A percentile compares a stretch with the other conserved stretches of the same genome.
Conservation (phyloP, 345 rosid genomes). For the Euphorbia peplus region DNA sequence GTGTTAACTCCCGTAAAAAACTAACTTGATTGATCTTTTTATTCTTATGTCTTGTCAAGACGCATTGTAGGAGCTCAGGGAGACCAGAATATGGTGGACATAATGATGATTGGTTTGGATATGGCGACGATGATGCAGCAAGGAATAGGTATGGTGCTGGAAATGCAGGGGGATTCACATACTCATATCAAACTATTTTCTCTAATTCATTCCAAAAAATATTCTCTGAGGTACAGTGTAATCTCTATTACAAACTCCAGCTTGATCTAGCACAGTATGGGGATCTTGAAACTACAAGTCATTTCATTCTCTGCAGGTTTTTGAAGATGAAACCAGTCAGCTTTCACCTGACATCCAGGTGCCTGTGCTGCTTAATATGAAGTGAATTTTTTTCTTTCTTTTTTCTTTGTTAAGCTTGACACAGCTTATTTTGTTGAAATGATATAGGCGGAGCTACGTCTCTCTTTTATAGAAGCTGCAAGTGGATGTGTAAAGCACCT, state of each 20-base stretch:
- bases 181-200: constrained; percentile 55
- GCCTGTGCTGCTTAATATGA: constrained; percentile 16
- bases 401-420: constrained; percentile 20
- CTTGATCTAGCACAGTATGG: constrained; percentile 12
- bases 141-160: constrained; percentile 31
- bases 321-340: constrained; percentile 52
- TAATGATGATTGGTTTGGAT: constrained; percentile 24
- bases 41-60: constrained; percentile 31
- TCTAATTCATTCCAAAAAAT: constrained; percentile 82
- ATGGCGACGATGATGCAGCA: constrained; percentile 16
- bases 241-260: constrained; percentile 7
- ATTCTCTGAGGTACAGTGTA: constrained; percentile 67
- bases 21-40: constrained; percentile 13
- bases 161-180: constrained; percentile 50
- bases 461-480: constrained; percentile 83
- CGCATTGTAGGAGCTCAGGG: constrained; percentile 39
- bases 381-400: constrained; percentile 3
- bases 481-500: constrained; percentile 78
- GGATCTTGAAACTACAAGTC: constrained; percentile 17
- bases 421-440: constrained; percentile 16
- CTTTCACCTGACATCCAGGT: constrained; percentile 72
- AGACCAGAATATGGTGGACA: constrained; percentile 39
- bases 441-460: constrained; percentile 57
- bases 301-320: constrained; percentile 50
- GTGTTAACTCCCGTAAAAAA: background rate